Conservation (phyloP, 2,329 filamentous ascomycete species). For the Macrophomina phaseolina region DNA sequence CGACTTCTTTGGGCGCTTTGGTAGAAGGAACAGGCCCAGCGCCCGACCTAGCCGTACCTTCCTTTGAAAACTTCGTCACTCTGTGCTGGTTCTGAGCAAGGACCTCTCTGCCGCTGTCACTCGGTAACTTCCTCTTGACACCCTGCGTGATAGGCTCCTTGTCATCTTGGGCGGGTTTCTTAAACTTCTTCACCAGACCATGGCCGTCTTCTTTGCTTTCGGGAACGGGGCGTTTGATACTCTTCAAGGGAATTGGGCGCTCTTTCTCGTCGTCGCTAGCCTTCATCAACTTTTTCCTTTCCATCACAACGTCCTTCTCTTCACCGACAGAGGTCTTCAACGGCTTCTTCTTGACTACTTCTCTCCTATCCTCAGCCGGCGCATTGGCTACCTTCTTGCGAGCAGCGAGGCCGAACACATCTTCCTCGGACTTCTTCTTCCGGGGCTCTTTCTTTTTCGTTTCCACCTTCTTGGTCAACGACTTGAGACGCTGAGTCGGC, state of each 20-base stretch:
- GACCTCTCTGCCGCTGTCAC: conserved; percentile 53
- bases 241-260: conserved; percentile 33
- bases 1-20: conserved; percentile 34
- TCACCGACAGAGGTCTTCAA: conserved; percentile 29
- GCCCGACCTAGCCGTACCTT: conserved; percentile 2
- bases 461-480: conserved; percentile 49
- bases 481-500: conserved; percentile 31
- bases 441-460: conserved; percentile 56
- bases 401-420: conserved; percentile 44
- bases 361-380: conserved; percentile 34
- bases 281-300: conserved; percentile 54
- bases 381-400: conserved; percentile 43
- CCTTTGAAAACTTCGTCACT: conserved; percentile 39
- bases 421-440: conserved; percentile 53
- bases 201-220: conserved; percentile 34
- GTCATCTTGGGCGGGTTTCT: conserved; percentile 3
- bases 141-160: neutral
- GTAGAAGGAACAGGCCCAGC: neutral
- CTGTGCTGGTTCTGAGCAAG: conserved; percentile 49
- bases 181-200: neutral
- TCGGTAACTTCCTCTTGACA: conserved; percentile 36
- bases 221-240: conserved; percentile 36
- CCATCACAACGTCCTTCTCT: conserved; percentile 49
- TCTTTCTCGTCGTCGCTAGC: conserved; percentile 45
- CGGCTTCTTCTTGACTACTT: neutral